These are phyloP conservation scores for Periconia macrospinosa DNA, from an alignment of 2,329 filamentous ascomycete genomes.

Conservation along the genomic window DNA sequence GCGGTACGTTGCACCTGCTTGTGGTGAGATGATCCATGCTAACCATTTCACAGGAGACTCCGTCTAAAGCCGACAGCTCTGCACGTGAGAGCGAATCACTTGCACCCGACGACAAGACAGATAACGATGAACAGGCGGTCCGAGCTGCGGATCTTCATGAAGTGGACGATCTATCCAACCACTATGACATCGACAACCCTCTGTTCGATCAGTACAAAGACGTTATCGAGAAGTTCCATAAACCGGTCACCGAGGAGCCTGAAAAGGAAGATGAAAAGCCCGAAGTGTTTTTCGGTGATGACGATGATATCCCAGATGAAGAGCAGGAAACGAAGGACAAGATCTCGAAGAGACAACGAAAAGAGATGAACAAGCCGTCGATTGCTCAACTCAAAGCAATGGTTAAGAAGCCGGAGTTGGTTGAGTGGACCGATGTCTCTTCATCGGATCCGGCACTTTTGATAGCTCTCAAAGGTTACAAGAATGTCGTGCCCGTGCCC, in stretches of 20 bases:
- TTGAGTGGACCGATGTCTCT: constrained; percentile 96
- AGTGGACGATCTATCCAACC: constrained; percentile 44
- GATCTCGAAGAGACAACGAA: constrained; percentile 92
- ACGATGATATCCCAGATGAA: constrained; percentile 78
- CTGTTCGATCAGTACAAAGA: constrained; percentile 82
- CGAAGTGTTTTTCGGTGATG: constrained; percentile 77
- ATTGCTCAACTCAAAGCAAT: constrained; percentile 94
- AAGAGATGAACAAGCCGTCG: constrained; percentile 87
- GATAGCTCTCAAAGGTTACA: constrained; percentile 91
- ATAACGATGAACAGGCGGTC: constrained; percentile 41
- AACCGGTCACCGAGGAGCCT: constrained; percentile 61
- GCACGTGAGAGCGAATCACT: constrained; percentile 43
- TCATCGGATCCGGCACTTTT: constrained; percentile 86
- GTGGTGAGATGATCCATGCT: constrained; percentile 4
- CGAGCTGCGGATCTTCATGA: constrained; percentile 49
- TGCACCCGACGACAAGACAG: constrained; percentile 33
- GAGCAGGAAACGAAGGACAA: constrained; percentile 72
- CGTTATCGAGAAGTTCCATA: constrained; percentile 75
- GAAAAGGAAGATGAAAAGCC: constrained; percentile 68
- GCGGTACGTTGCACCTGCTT: constrained; percentile 45
- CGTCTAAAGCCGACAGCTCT: constrained; percentile 34
- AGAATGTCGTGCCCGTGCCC: constrained; percentile 94
- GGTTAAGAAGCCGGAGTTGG: constrained; percentile 87
- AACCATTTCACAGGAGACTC: constrained; percentile 36
- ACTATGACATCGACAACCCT: constrained; percentile 69